Evolutionary conservation across 441 rosid genomes (phyloP).

Genomic region (Gossypium laxum): DNA sequence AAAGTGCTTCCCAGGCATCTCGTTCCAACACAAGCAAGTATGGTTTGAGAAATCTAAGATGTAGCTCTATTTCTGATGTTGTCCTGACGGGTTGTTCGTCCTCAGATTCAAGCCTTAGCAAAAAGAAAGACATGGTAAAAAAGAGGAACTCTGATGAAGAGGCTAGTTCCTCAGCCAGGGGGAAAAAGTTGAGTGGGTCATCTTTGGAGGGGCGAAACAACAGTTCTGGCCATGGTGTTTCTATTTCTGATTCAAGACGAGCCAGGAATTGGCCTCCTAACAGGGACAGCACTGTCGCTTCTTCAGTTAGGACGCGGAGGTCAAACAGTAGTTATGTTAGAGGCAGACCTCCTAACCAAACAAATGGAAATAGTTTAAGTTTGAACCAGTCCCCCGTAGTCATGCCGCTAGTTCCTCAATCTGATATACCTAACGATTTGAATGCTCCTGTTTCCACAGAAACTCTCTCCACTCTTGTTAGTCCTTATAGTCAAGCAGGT

Average conservation of each 20-base stretch:
- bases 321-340: constrained; percentile 31
- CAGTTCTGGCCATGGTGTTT: constrained; percentile 35
- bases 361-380: constrained; percentile 32
- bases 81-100: constrained; percentile 38
- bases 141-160: constrained; percentile 52
- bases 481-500: constrained; percentile 27
- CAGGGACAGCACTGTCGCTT: constrained; percentile 34
- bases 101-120: constrained; percentile 36
- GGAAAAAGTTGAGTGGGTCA: constrained; percentile 40
- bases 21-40: constrained; percentile 31
- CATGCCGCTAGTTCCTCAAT: constrained; percentile 34
- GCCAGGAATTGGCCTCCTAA: constrained; percentile 36
- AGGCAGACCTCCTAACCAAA: constrained; percentile 39
- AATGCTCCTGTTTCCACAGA: constrained; percentile 37
- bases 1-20: constrained; percentile 35
- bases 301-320: constrained; percentile 51
- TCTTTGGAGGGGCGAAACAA: constrained; percentile 32
- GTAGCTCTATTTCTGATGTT: constrained; percentile 51
- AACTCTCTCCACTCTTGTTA: constrained; percentile 19
- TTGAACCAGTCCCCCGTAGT: constrained; percentile 24
- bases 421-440: constrained; percentile 34
- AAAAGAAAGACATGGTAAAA: constrained; percentile 32
- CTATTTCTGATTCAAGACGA: constrained; percentile 53
- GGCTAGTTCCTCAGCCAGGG: constrained; percentile 54
- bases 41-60: constrained; percentile 48